phyloP scores from a whole-genome alignment of 495 filamentous ascomycete species.

The Sabuloglossum arenarium region DNA sequence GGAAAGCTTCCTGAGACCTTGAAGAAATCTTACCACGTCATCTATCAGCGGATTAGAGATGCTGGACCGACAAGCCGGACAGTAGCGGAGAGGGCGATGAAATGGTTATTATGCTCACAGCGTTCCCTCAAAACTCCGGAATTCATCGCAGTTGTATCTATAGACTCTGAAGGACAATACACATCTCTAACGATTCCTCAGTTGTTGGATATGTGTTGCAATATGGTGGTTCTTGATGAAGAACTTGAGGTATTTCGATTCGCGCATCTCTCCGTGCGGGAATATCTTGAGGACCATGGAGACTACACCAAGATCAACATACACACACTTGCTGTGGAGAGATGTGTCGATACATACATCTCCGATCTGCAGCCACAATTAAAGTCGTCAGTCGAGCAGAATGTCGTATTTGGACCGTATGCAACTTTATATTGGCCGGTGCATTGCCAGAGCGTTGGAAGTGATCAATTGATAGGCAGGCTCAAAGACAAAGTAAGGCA shows the following conservation, averaged over 20 bases:
- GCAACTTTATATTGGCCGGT: not conserved
- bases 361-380: not conserved
- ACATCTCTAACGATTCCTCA: not conserved
- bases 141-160: not conserved
- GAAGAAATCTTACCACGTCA: not conserved
- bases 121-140: not conserved
- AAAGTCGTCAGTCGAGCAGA: not conserved
- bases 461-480: not conserved
- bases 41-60: not conserved
- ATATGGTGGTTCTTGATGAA: conserved; percentile 5
- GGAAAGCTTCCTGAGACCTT: not conserved
- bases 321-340: not conserved
- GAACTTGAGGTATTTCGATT: conserved; percentile 5
- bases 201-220: conserved; percentile 6
- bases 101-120: conserved; percentile 8
- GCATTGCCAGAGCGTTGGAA: not conserved
- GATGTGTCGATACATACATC: not conserved
- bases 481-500: not conserved
- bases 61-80: not conserved
- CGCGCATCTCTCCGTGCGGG: conserved; percentile 9
- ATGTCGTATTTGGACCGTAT: not conserved
- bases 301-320: not conserved
- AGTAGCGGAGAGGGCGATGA: conserved; percentile 3
- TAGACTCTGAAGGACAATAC: not conserved
- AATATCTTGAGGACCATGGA: conserved; percentile 5